These are phyloP conservation scores for Cerioporus squamosus DNA, from an alignment of 1,284 basidiomycete species.

Conservation along the genomic window DNA sequence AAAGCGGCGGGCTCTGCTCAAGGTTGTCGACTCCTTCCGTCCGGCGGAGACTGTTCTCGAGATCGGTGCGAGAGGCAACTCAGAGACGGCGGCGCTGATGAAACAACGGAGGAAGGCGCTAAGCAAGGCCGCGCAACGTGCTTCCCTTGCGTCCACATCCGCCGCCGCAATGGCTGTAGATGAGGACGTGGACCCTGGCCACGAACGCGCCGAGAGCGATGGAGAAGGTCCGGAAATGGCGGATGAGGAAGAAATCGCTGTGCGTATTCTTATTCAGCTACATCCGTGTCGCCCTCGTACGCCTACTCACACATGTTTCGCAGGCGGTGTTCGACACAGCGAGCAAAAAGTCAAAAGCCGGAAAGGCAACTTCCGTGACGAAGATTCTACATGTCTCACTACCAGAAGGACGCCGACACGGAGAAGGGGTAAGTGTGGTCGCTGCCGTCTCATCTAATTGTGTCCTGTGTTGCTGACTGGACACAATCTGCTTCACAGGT, in stretches of 20 bases:
- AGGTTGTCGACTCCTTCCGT: slow-evolving; percentile 80
- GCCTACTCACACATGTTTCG: neutral
- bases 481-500: slow-evolving; percentile 34
- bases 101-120: slow-evolving; percentile 85
- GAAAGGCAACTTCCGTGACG: slow-evolving; percentile 69
- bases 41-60: slow-evolving; percentile 95
- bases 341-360: slow-evolving; percentile 48
- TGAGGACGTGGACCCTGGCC: slow-evolving; percentile 41
- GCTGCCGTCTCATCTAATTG: neutral
- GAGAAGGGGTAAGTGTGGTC: slow-evolving; percentile 79
- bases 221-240: slow-evolving; percentile 65
- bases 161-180: slow-evolving; percentile 36
- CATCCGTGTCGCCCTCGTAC: neutral
- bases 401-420: slow-evolving; percentile 82
- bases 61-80: slow-evolving; percentile 74
- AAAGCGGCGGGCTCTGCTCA: slow-evolving; percentile 72
- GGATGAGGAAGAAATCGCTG: slow-evolving; percentile 76
- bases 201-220: slow-evolving; percentile 39
- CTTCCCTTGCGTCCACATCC: slow-evolving; percentile 40
- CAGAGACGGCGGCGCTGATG: slow-evolving; percentile 80
- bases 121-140: slow-evolving; percentile 61
- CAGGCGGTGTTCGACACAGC: slow-evolving; percentile 80
- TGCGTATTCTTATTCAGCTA: slow-evolving; percentile 37
- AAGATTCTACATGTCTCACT: slow-evolving; percentile 93
- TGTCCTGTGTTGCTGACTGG: neutral